Base-by-base conservation (phyloP, 1,284 basidiomycete genomes). In the Marasmius tenuissimus region DNA sequence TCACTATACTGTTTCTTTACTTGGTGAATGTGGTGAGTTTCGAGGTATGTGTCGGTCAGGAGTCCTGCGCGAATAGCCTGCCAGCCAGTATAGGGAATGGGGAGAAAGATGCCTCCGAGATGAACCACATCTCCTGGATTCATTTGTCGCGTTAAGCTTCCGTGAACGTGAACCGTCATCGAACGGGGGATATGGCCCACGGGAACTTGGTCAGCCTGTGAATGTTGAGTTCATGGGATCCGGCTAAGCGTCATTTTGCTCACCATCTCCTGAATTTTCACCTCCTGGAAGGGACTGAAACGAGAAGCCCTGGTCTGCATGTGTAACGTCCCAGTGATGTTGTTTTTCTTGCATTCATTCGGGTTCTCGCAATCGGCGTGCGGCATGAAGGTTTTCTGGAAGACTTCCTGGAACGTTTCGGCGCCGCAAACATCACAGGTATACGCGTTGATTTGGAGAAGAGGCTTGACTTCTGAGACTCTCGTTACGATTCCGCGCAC, bases 261-360 rank as follows among this genome's bases (percentile, higher is more conserved):
- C 63, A 92, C 94, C 97, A 99, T 97, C 77, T 99, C 97, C 75
- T 99, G 97, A 54, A 99, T 94, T 78, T 97, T 97, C 67, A 98
- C 88, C 75, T 99, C 97, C 73, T 99, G 97, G 83, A 99, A 99
- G 0, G 97, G 95, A 69, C 92, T 93, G 76, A 99, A 99, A 62
- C 97, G 90, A 78, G 93, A 95, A 20, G 97, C 97, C 39, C 97
- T 85, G 3, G 97, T 98, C 77, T 99, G 97, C 92, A 98, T 98
- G 72, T 97, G 94, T 62, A 99, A 77, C n/a, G 92, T 92, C 7
- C 96, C 96, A 39, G 84, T 89, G 54, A 94, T 89, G n/a, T 88
- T 84, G 72, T 98, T 97, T 74, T 89, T 92, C 74, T 86, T 82
- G 76, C 97, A 98, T 67, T 90, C 87, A 38, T 83, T 82, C 64